Percentiles rank a stretch among this genome's conserved stretches.
phyloP scores from a whole-genome alignment of 208 protist species.

The Tritrichomonas musculus region DNA sequence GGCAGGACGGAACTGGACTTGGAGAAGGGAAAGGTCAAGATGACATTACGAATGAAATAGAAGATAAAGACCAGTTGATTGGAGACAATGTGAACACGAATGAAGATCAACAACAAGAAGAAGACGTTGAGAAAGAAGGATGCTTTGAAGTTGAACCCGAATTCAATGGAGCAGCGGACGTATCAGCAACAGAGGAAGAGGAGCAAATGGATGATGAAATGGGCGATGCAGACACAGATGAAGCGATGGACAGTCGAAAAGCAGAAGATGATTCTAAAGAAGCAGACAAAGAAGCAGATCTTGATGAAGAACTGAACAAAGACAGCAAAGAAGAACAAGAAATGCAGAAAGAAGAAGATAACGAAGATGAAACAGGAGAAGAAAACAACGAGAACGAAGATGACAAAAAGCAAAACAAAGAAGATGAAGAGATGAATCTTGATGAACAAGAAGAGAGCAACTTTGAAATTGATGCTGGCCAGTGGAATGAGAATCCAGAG shows the following conservation, averaged over 20 bases:
- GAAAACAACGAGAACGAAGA: background rate
- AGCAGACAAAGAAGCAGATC: constrained; percentile 23
- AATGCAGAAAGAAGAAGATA: background rate
- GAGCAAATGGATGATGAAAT: constrained; percentile 36
- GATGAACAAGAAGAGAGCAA: constrained; percentile 38
- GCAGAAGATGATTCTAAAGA: background rate
- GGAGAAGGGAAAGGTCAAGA: background rate
- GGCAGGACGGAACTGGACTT: background rate
- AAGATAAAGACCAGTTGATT: constrained; percentile 27
- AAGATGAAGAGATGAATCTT: background rate
- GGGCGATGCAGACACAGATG: background rate
- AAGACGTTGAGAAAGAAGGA: constrained; percentile 19
- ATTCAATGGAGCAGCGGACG: background rate
- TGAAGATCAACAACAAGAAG: constrained; percentile 3
- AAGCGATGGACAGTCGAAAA: background rate
- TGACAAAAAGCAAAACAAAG: background rate
- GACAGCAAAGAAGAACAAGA: constrained; percentile 21
- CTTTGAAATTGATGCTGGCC: constrained; percentile 38
- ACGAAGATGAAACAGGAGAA: background rate
- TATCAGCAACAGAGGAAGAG: background rate
- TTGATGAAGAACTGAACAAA: constrained; percentile 13
- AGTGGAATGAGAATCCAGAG: constrained; percentile 63
- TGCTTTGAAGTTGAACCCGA: background rate
- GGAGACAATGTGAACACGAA: constrained; percentile 30
- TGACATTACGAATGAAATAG: constrained; percentile 27